Evolutionary conservation across 2,329 filamentous ascomycete genomes (phyloP).

Genomic region (Penicillium polonicum): DNA sequence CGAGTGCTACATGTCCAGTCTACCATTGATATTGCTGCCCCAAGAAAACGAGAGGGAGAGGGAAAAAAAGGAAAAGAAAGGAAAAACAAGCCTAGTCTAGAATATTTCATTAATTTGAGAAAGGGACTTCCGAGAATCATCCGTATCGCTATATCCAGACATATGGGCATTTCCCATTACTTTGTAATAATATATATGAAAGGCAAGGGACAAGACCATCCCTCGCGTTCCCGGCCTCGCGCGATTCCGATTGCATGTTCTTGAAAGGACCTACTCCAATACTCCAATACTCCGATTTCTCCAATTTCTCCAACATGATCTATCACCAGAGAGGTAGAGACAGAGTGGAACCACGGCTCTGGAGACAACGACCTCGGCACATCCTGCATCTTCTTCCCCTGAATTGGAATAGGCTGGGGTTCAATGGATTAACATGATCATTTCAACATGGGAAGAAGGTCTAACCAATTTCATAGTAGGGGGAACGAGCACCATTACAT

Average conservation of each 20-base stretch:
- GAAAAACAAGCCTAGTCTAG: neutral
- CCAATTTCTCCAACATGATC: constrained; percentile 1
- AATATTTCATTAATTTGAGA: neutral
- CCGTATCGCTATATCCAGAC: neutral
- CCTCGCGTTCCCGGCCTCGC: neutral
- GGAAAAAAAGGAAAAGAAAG: neutral
- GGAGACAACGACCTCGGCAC: neutral
- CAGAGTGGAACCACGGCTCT: neutral
- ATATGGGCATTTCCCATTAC: neutral
- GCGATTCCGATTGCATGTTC: neutral
- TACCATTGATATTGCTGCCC: neutral
- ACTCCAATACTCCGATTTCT: neutral
- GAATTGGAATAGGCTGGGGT: too few species aligned
- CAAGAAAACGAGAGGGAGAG: neutral
- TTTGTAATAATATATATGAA: neutral
- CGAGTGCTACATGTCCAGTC: neutral
- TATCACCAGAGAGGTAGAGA: neutral
- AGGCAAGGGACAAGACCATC: neutral
- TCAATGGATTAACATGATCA: too few species aligned
- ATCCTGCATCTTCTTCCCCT: neutral
- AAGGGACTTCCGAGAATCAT: too few species aligned
- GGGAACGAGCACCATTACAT: neutral
- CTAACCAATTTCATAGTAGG: rapidly evolving
- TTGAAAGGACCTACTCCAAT: neutral
- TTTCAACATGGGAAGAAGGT: neutral